Evolutionary conservation across 306 rosid species (phyloP).

Genomic region (Abrus pulchellus): DNA sequence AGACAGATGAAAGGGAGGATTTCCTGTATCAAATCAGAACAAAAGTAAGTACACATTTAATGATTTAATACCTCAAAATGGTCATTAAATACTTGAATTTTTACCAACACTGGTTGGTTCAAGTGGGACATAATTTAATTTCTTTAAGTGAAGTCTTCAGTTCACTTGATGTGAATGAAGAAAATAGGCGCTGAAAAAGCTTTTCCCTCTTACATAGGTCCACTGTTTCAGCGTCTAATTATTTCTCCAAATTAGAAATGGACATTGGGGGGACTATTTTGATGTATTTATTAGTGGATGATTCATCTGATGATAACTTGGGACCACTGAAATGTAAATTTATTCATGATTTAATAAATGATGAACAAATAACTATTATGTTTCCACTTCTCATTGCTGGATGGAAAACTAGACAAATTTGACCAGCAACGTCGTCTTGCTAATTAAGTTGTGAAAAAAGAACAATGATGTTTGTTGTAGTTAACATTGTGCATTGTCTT

Average conservation of each 20-base stretch:
- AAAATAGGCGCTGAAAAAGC: too few species aligned
- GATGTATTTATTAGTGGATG: background rate
- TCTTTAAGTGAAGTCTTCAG: too few species aligned
- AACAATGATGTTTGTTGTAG: constrained; percentile 1
- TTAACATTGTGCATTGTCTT: constrained; percentile 36
- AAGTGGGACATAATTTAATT: too few species aligned
- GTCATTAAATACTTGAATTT: background rate
- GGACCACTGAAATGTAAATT: background rate
- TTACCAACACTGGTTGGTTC: background rate
- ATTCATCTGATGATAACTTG: background rate
- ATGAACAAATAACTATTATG: background rate
- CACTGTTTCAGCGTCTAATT: background rate
- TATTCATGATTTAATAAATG: constrained; percentile 9
- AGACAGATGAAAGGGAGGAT: constrained; percentile 74
- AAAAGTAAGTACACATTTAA: constrained; percentile 60
- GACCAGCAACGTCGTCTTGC: constrained; percentile 22
- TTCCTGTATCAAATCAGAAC: constrained; percentile 86
- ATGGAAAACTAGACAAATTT: constrained; percentile 4
- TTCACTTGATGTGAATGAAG: too few species aligned
- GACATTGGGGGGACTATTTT: background rate
- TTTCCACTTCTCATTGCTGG: background rate
- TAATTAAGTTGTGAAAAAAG: background rate
- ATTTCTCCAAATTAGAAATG: background rate
- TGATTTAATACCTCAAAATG: constrained; percentile 11
- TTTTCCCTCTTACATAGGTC: too few species aligned